Conservation (phyloP, 2,329 filamentous ascomycete genomes). For the Talaromyces marneffei region DNA sequence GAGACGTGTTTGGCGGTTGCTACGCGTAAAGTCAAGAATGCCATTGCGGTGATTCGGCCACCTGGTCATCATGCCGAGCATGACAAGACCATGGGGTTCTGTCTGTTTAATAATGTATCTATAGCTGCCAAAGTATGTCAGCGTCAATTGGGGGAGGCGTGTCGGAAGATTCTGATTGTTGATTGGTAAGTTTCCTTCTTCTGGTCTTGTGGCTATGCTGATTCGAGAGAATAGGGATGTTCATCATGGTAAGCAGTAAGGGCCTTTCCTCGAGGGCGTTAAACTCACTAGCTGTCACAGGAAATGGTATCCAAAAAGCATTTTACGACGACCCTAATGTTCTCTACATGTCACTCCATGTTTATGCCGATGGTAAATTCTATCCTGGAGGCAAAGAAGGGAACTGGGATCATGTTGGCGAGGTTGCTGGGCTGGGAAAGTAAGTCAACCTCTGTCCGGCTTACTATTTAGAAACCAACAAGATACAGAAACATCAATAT, state of each 20-base stretch:
- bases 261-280: too few species aligned
- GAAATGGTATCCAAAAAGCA: slow-evolving; percentile 93
- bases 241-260: slow-evolving; percentile 50
- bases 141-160: slow-evolving; percentile 67
- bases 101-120: slow-evolving; percentile 95
- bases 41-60: slow-evolving; percentile 88
- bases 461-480: background rate
- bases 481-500: slow-evolving; percentile 57
- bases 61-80: slow-evolving; percentile 93
- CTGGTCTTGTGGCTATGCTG: slow-evolving; percentile 2
- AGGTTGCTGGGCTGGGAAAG: slow-evolving; percentile 53
- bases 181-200: slow-evolving; percentile 68
- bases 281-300: slow-evolving; percentile 30
- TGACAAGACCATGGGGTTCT: slow-evolving; percentile 84
- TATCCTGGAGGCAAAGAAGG: slow-evolving; percentile 65
- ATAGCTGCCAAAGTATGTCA: slow-evolving; percentile 88
- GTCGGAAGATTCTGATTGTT: slow-evolving; percentile 83
- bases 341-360: slow-evolving; percentile 90
- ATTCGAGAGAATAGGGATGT: slow-evolving; percentile 51
- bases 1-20: slow-evolving; percentile 94
- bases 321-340: slow-evolving; percentile 94
- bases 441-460: slow-evolving; percentile 28
- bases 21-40: slow-evolving; percentile 78
- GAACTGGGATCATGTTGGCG: slow-evolving; percentile 55
- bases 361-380: slow-evolving; percentile 75